Evolutionary conservation across 352 stramenopile genomes (phyloP), one percentile per base, ranked within the genome.

Genomic region (Phytophthora rubi): DNA sequence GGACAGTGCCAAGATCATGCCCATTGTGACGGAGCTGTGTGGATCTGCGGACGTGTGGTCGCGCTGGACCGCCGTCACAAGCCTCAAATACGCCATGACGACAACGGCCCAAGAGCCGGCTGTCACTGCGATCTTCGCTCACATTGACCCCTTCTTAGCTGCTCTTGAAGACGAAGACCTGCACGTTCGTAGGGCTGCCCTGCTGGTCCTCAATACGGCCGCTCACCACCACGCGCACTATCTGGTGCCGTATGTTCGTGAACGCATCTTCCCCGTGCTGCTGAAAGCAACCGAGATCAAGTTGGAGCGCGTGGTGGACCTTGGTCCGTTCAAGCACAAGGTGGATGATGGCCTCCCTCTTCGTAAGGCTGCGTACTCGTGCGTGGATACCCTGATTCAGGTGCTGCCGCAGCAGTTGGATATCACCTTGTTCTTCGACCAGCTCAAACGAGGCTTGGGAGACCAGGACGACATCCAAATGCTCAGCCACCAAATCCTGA

Each of bases 261-360:
- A 97, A 2, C 76, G 82, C 33, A 94, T 99, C 48, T 88, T 98
- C 58, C 96, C 97, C 18, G 76, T 91, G 12, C 82, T 99, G 3
- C 89, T 98, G 37, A 88, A 91, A 56, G 83, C 87, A 15, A 95
- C 97, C 23, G 83, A 97, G 53, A 86, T 99, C 18, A 98, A 98
- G 73, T 75, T 99, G 60, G 93, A 99, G 71, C 90, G 97, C 32
- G 94, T 97, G 35, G 97, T 99, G 37, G 97, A 99, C 76, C 87
- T 99, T 55, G 98, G 98, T 58, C 98, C 98, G 21, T 99, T 99
- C 82, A 99, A 99, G 73, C 97, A 99, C 75, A 99, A 97, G 64
- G 97, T 99, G 32, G 90, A 97, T 58, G 90, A 97, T 73, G 90
- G 87, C 1, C 75, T 97, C 13, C 84, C 88, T 52, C 73, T 97